Conservation (phyloP, 495 filamentous ascomycete species). For the Podospora tetraspora region DNA sequence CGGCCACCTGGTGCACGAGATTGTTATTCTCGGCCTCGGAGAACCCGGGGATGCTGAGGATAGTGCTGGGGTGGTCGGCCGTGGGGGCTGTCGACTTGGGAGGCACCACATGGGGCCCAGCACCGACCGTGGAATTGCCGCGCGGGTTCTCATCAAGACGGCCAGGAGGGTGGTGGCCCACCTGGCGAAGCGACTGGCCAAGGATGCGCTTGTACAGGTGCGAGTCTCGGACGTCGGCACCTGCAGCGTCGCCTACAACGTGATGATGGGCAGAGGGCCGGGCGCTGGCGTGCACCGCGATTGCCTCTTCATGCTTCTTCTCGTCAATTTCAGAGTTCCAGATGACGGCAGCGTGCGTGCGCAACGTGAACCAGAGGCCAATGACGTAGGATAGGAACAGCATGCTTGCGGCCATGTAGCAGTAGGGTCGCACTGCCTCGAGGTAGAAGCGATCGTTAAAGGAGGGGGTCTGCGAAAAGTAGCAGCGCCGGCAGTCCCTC, state of each 20-base stretch:
- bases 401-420: conserved; percentile 74
- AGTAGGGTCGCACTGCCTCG: conserved; percentile 88
- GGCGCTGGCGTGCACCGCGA: conserved; percentile 31
- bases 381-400: conserved; percentile 93
- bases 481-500: conserved; percentile 83
- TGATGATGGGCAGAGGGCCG: conserved; percentile 34
- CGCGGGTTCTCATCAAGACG: conserved; percentile 43
- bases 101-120: conserved; percentile 63
- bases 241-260: conserved; percentile 37
- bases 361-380: conserved; percentile 90
- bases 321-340: conserved; percentile 88
- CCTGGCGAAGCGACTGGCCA: conserved; percentile 78
- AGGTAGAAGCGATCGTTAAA: conserved; percentile 81
- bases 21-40: conserved; percentile 72
- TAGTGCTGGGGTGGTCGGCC: conserved; percentile 31
- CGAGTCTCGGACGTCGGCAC: conserved; percentile 66
- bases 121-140: conserved; percentile 36
- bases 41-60: conserved; percentile 59
- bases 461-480: conserved; percentile 84
- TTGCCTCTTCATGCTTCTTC: conserved; percentile 58
- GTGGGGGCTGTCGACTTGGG: conserved; percentile 52
- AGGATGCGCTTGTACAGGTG: conserved; percentile 90
- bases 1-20: conserved; percentile 76
- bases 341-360: conserved; percentile 94
- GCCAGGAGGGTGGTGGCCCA: conserved; percentile 51